Percentiles rank a stretch among this genome's conserved stretches.
These are phyloP conservation scores for Singerocomus rubriflavus DNA, from an alignment of 1,284 basidiomycete species.

Conservation along the genomic window DNA sequence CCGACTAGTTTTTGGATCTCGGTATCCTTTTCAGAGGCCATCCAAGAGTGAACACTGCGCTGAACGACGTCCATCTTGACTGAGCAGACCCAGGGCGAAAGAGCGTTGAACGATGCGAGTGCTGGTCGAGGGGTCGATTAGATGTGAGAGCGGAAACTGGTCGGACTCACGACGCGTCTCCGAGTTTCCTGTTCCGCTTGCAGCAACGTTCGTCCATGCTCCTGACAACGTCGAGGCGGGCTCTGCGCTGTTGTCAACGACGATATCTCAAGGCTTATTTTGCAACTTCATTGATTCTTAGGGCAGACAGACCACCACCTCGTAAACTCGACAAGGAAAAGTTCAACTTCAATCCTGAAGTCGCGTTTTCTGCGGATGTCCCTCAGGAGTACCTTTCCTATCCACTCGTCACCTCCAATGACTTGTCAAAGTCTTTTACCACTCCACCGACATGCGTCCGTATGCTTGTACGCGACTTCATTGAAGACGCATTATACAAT, in stretches of 20 bases:
- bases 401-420: slow-evolving; percentile 71
- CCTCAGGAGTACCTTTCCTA: slow-evolving; percentile 53
- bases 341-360: slow-evolving; percentile 66
- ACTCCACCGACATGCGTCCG: slow-evolving; percentile 79
- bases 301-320: slow-evolving; percentile 13
- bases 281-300: slow-evolving; percentile 19
- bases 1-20: slow-evolving; percentile 59
- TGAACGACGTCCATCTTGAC: slow-evolving; percentile 40
- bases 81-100: neutral
- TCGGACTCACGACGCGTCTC: neutral
- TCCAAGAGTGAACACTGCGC: slow-evolving; percentile 70
- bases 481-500: slow-evolving; percentile 97
- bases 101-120: neutral
- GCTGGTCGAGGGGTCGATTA: neutral
- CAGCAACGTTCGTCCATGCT: slow-evolving; percentile 19
- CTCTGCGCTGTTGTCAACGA: slow-evolving; percentile 21
- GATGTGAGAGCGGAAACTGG: slow-evolving; percentile 4
- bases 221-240: slow-evolving; percentile 15
- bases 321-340: slow-evolving; percentile 39
- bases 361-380: slow-evolving; percentile 49
- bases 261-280: slow-evolving; percentile 26
- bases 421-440: slow-evolving; percentile 47
- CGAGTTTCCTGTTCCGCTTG: slow-evolving; percentile 5
- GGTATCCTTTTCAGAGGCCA: slow-evolving; percentile 58
- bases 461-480: slow-evolving; percentile 96